These are phyloP conservation scores for Saccharum hybrid DNA, from an alignment of 202 grass and related monocot genomes.

Conservation along the genomic window DNA sequence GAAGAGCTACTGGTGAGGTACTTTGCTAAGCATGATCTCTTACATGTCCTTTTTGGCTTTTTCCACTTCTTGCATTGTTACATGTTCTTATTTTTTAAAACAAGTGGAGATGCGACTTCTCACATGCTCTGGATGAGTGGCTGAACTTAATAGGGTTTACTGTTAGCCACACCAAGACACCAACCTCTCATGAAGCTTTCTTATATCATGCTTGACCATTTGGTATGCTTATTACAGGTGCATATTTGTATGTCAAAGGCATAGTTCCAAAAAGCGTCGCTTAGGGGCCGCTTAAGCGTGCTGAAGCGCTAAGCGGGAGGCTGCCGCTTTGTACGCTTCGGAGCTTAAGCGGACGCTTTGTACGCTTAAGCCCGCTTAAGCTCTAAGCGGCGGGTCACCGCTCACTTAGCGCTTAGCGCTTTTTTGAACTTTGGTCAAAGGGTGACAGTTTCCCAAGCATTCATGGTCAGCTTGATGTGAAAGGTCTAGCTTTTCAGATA, in stretches of 20 bases:
- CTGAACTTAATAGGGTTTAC: conserved; percentile 29
- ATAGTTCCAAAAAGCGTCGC: no score
- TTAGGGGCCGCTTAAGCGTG: no score
- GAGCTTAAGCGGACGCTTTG: no score
- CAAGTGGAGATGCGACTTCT: conserved; percentile 31
- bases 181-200: conserved; percentile 18
- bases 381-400: no score
- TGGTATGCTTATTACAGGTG: conserved; percentile 57
- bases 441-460: conserved; percentile 89
- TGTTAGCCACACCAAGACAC: conserved; percentile 36
- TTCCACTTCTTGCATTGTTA: conserved; percentile 30
- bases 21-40: conserved; percentile 60
- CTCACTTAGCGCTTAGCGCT: no score
- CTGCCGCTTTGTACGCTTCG: no score
- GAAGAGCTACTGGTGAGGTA: conserved; percentile 99
- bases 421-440: conserved; percentile 46
- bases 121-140: conserved; percentile 25
- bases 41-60: neutral
- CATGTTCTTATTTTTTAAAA: conserved; percentile 28
- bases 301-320: no score
- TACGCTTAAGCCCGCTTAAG: no score
- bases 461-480: conserved; percentile 93
- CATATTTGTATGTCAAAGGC: conserved; percentile 95
- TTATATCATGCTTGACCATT: conserved; percentile 27
- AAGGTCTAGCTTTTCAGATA: conserved; percentile 86